These are phyloP conservation scores for Zelonia costaricensis DNA, from an alignment of 208 protist genomes.

Conservation along the genomic window DNA sequence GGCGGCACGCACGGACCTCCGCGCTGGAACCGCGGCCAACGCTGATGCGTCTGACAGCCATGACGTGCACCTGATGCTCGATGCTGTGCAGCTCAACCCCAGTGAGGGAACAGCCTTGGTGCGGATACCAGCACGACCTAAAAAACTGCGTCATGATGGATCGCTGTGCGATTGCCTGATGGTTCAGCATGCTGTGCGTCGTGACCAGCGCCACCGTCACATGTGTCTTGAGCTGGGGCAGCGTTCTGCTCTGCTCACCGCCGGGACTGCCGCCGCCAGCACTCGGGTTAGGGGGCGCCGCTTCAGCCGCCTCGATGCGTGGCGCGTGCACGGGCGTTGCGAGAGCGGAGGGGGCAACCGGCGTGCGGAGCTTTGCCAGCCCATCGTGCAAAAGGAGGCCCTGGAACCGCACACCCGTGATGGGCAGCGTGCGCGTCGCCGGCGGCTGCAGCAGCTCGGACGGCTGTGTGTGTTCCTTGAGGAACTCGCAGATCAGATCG, in stretches of 20 bases:
- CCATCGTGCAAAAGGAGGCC: conserved; percentile 42
- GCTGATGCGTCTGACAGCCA: conserved; percentile 49
- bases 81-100: conserved; percentile 26
- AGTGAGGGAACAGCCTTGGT: conserved; percentile 21
- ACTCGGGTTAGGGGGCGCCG: too few species aligned
- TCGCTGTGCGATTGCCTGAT: conserved; percentile 43
- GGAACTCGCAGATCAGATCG: conserved; percentile 60
- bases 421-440: conserved; percentile 55
- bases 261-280: too few species aligned
- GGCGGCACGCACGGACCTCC: background rate
- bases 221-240: background rate
- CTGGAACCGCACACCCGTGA: conserved; percentile 56
- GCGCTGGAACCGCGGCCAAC: background rate
- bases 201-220: conserved; percentile 50
- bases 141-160: conserved; percentile 70
- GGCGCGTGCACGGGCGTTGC: too few species aligned
- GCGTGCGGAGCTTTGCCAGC: background rate
- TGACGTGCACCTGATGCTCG: conserved; percentile 49
- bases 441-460: conserved; percentile 45
- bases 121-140: conserved; percentile 44
- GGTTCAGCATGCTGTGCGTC: conserved; percentile 45
- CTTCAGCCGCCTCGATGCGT: too few species aligned
- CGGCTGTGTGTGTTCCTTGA: conserved; percentile 44
- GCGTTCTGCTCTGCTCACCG: background rate
- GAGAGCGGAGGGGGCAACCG: too few species aligned